Base-by-base conservation (phyloP, 1,284 basidiomycete species). In the Salmacisia buchloeana region DNA sequence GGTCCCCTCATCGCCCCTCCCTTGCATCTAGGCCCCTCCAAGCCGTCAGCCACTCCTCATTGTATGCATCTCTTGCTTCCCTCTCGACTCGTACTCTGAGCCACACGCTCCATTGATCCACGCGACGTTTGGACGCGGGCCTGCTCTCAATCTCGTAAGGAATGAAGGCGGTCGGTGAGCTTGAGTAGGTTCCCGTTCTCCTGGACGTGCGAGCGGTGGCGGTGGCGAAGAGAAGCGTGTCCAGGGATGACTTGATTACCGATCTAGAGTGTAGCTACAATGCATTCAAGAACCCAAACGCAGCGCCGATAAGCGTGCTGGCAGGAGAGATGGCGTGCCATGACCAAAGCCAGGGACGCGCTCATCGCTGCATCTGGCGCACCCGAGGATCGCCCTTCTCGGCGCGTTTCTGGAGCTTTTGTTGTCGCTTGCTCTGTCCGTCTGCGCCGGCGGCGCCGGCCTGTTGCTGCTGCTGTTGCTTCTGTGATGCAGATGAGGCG, bases 391-490 rank as follows among this genome's bases (percentile, higher is more conserved):
- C 74, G 9, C 76, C 75, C 36, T 69, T 69, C 2, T 71, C 69
- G 7, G 69, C 69, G 29, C 77, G 65, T 29, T 74, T 74, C 63
- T 77, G 74, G n/a, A 73, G 62, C 66, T 79, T 79, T 27, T 71
- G 69, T 61, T 79, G 76, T 18, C 77, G 66, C 64, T 78, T 79
- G 52, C 71, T 75, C 35, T 68, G 6, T 59, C 68, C n/a, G 4
- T 43, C 25, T 15, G 34, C 69, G 66, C 23, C 69, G 60, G 60
- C 68, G 66, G 46, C 58, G 63, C 21, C 61, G 59, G 25, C 59
- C 60, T 56, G 59, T 62, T 15, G 25, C 61, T 10, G 64, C 58
- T 27, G 59, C 60, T 15, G 56, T 62, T 34, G 59, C 63, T 13
- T 58, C 46, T 0, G 63, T 38, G 2, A 25, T 35, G 29, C 56